These are phyloP conservation scores for Coix lacrymajobi DNA, from an alignment of 176 grass and related monocot genomes.

Conservation along the genomic window DNA sequence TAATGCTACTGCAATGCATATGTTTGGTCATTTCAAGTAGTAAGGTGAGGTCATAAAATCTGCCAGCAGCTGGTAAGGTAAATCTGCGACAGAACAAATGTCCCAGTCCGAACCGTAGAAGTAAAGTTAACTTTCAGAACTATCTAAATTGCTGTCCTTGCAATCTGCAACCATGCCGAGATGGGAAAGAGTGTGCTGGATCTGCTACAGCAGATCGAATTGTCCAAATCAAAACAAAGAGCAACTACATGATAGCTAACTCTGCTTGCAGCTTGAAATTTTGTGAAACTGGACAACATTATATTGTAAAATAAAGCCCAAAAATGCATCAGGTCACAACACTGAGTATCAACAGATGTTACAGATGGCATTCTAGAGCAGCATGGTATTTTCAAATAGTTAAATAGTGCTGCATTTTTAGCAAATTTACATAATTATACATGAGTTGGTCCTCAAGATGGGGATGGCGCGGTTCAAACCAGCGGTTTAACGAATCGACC, in stretches of 20 bases:
- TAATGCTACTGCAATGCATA: constrained; percentile 30
- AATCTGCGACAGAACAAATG: constrained; percentile 17
- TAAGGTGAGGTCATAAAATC: constrained; percentile 12
- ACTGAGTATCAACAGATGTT: background rate
- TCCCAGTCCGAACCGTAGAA: background rate
- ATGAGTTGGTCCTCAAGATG: too few relatives aligned
- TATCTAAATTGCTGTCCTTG: background rate
- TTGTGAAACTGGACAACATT: background rate
- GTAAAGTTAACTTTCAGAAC: background rate
- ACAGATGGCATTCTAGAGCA: background rate
- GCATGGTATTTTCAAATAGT: constrained; percentile 4
- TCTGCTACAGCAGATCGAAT: background rate
- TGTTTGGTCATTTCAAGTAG: constrained; percentile 17
- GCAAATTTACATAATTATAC: background rate
- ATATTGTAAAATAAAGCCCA: background rate
- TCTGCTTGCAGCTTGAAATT: constrained; percentile 9
- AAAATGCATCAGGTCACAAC: constrained; percentile 4
- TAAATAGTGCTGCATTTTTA: background rate
- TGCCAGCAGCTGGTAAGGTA: constrained; percentile 4
- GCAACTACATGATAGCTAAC: background rate
- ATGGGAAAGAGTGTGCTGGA: background rate
- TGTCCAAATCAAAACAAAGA: constrained; percentile 7
- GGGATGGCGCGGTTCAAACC: too few relatives aligned
- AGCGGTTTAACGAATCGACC: too few relatives aligned
- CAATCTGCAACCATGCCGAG: background rate